Evolutionary conservation across 345 rosid species (phyloP), one percentile per base, ranked within the genome.

Genomic region (Euphorbia lathyris): DNA sequence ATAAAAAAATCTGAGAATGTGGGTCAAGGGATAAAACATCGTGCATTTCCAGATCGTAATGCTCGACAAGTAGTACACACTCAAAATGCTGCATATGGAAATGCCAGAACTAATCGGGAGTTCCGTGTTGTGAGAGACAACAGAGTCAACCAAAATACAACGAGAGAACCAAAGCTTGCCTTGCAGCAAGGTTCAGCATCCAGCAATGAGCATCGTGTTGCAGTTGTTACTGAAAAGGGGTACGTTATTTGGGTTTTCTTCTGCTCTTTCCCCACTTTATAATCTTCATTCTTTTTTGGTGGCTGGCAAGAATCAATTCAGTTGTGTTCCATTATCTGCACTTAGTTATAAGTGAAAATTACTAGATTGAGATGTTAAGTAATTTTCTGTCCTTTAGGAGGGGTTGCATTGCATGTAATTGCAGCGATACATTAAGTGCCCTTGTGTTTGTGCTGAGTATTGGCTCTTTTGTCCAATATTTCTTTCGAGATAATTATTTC

Each of bases 41-140:
- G 48, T 70, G 38, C 77, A 4, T 71, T 70, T 68, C 32, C 80
- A 68, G 89, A 82, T 56, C 85, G 69, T 67, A 78, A 71, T 80
- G 70, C 63, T 63, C 81, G 77, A 72, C 86, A 85, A 69, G 85
- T 82, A 72, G 83, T 83, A 70, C 74, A 84, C 78, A 52, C 70
- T 67, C 85, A 81, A 58, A 72, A 67, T 71, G 10, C 75, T 70
- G 45, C 76, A 16, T 79, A 84, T 65, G 78, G 83, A 67, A 83
- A 79, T 81, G 80, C 81, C 79, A 83, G 89, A 74, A 50, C 69
- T n/a, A 81, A 50, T 67, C 77, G 72, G 67, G 80, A 75, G 78
- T 81, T 84, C 58, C 85, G 85, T 16, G 85, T 90, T 50, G 93
- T 90, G 74, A 83, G 87, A 72, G 97, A 90, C 82, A 93, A 87